Evolutionary conservation across 2,329 filamentous ascomycete species (phyloP), one percentile per base, ranked within the genome.

Genomic region (Apiospora aurea): DNA sequence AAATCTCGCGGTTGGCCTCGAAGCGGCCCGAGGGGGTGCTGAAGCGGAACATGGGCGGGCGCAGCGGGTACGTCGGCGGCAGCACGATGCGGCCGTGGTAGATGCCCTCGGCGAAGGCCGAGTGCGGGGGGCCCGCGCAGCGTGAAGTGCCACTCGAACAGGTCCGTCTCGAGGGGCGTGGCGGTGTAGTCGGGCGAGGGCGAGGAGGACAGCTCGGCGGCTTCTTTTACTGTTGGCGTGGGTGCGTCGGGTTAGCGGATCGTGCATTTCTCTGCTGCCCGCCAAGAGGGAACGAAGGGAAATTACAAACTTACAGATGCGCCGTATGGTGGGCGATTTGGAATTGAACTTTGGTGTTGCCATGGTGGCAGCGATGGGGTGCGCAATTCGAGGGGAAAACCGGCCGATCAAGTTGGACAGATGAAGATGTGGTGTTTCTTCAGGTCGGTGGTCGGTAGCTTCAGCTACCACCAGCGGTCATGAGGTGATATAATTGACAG

Each of bases 101-200:
- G 78, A 98, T 89, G 67, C 96, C 96, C 44, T 87, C 85, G 64
- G 90, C 90, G 83, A 95, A 98, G 49, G 92, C 90, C 0, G 94
- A 95, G 44, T 89, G 86, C 0, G 96, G 96, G 0, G 0, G 96
- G 95, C 0, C 96, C 96, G 69, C 92, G 91, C n/a, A 99, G 87
- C 0, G 96, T 99, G 84, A 98, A 99, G 85, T 99, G 96, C 96
- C 96, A 99, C 83, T 98, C 95, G 84, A 97, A 97, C 70, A 99
- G 91, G 83, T 98, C 95, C 44, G 90, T 87, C 80, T 98, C 96
- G 74, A 96, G 90, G 0, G 96, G 96, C 4, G 91, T 87, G 53
- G 96, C 96, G 76, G 92, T 90, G 83, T 96, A 97, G 84, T 97
- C 94, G 70, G 93, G 87, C 2, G 94, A 96, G 5, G 96, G 94